Evolutionary conservation across 306 rosid genomes (phyloP).

Genomic region (Cucumis sativus): DNA sequence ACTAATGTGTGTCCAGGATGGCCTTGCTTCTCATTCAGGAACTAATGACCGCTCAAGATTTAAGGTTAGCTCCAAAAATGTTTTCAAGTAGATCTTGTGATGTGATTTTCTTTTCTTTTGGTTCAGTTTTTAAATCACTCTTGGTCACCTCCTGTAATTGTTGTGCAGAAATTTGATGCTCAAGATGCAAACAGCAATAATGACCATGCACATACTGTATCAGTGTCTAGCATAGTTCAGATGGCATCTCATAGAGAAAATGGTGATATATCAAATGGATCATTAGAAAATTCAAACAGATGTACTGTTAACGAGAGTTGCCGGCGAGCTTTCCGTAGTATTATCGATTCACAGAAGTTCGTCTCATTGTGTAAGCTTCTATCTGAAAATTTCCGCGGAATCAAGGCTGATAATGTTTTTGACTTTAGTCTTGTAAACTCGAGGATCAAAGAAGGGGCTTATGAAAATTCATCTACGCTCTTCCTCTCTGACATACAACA

Average conservation of each 20-base stretch:
- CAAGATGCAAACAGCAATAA: constrained; percentile 26
- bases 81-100: constrained; percentile 10
- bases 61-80: constrained; percentile 28
- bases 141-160: constrained; percentile 9
- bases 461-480: constrained; percentile 60
- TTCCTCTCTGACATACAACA: constrained; percentile 74
- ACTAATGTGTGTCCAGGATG: constrained; percentile 38
- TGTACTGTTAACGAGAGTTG: constrained; percentile 29
- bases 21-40: constrained; percentile 19
- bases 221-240: constrained; percentile 25
- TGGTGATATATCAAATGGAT: constrained; percentile 29
- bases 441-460: constrained; percentile 59
- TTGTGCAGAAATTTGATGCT: constrained; percentile 37
- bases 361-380: constrained; percentile 48
- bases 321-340: constrained; percentile 36
- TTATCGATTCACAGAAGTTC: constrained; percentile 66
- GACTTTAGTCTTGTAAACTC: constrained; percentile 58
- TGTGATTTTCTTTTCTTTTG: neutral
- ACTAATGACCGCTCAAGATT: constrained; percentile 16
- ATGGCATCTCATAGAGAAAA: constrained; percentile 33
- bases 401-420: constrained; percentile 49
- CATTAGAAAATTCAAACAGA: constrained; percentile 26
- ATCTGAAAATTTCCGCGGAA: constrained; percentile 58
- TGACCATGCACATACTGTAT: constrained; percentile 17
- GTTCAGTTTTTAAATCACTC: neutral